These are phyloP conservation scores for Kodamaea plutei DNA, from an alignment of 1,139 yeast species.

Conservation along the genomic window DNA sequence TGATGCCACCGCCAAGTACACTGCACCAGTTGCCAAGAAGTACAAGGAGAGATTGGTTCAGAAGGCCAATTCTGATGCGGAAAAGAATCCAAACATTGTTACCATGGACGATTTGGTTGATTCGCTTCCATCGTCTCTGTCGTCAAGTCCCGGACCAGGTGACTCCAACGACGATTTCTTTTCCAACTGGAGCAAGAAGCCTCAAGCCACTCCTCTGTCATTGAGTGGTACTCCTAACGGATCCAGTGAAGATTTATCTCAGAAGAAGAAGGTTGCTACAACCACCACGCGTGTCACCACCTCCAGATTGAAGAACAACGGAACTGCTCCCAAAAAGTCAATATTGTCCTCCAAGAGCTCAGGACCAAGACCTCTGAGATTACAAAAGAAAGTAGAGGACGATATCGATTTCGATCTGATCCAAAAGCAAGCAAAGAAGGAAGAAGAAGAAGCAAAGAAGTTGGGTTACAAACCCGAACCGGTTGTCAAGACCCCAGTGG, in stretches of 20 bases:
- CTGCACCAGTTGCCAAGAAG: conserved; percentile 69
- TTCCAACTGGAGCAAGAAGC: conserved; percentile 78
- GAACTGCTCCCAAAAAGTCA: conserved; percentile 31
- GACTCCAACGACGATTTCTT: conserved; percentile 79
- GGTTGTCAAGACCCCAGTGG: conserved; percentile 4
- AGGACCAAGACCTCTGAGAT: conserved; percentile 53
- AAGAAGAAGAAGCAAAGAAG: conserved; percentile 67
- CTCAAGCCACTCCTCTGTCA: conserved; percentile 56
- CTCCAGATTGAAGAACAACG: conserved; percentile 19
- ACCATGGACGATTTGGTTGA: conserved; percentile 57
- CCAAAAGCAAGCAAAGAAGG: conserved; percentile 80
- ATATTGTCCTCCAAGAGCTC: conserved; percentile 32
- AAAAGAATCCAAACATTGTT: conserved; percentile 61
- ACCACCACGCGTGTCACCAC: conserved; percentile 19
- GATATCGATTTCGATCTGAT: conserved; percentile 90
- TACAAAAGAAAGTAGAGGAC: conserved; percentile 52
- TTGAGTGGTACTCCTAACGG: conserved; percentile 45
- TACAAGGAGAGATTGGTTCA: conserved; percentile 77
- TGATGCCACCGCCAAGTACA: conserved; percentile 76
- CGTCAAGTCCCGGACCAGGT: conserved; percentile 25
- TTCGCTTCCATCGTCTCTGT: conserved; percentile 18
- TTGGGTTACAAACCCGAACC: conserved; percentile 64
- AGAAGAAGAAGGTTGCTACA: conserved; percentile 21
- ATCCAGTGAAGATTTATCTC: conserved; percentile 33
- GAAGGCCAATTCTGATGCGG: conserved; percentile 63